These are phyloP conservation scores for Umbilicus rupestris DNA, from an alignment of 164 flowering plant species.

Conservation along the genomic window DNA sequence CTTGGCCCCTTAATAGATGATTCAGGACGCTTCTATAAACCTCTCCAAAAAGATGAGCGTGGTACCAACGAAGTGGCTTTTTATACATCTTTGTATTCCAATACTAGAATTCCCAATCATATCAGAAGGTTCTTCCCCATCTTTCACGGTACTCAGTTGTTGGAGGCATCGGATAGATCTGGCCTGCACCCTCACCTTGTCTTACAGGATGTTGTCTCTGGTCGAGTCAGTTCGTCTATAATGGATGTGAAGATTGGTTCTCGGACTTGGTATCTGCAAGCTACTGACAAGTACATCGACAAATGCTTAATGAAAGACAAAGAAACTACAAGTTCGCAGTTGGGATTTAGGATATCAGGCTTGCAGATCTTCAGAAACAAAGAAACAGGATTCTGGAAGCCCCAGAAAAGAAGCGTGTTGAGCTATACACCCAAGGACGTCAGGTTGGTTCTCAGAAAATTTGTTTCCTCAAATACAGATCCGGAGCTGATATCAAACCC, in stretches of 20 bases:
- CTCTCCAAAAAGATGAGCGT: slow-evolving; percentile 59
- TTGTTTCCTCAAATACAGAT: slow-evolving; percentile 55
- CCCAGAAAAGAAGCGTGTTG: slow-evolving; percentile 31
- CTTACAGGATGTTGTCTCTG: slow-evolving; percentile 42
- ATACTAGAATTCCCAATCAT: slow-evolving; percentile 41
- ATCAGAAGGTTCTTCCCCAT: slow-evolving; percentile 58
- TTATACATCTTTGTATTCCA: slow-evolving; percentile 49
- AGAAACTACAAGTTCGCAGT: slow-evolving; percentile 30
- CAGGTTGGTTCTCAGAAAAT: slow-evolving; percentile 43
- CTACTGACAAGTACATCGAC: slow-evolving; percentile 48
- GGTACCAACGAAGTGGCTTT: slow-evolving; percentile 66
- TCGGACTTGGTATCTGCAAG: slow-evolving; percentile 74
- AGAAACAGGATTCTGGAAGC: slow-evolving; percentile 56
- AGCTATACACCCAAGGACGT: slow-evolving; percentile 33
- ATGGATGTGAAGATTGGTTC: slow-evolving; percentile 84
- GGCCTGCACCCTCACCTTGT: slow-evolving; percentile 63
- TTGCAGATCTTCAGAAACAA: slow-evolving; percentile 35
- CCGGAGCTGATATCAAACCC: slow-evolving; percentile 22
- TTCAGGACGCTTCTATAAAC: slow-evolving; percentile 84
- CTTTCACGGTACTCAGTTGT: slow-evolving; percentile 56
- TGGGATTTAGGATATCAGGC: slow-evolving; percentile 83
- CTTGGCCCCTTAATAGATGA: slow-evolving; percentile 82
- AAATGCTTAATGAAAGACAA: slow-evolving; percentile 60
- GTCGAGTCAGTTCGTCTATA: slow-evolving; percentile 37
- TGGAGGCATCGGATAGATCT: slow-evolving; percentile 80